phyloP scores from a whole-genome alignment of 2,329 filamentous ascomycete genomes.

The Fusarium haematococcum region DNA sequence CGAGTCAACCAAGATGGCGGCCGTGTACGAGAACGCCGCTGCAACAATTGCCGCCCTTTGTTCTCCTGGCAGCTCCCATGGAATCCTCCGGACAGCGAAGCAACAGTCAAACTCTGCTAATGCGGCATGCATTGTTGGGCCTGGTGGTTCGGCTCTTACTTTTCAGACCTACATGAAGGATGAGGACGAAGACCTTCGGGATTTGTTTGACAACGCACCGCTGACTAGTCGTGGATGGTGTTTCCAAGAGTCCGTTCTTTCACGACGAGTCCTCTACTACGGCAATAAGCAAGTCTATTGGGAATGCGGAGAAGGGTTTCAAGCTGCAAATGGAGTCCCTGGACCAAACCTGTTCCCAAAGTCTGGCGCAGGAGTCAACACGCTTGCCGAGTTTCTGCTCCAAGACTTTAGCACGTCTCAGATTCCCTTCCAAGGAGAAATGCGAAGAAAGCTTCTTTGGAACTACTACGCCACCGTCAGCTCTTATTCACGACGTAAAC shows the following conservation, averaged over 20 bases:
- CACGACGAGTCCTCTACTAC: neutral
- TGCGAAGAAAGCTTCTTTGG: neutral
- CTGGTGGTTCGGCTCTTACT: neutral
- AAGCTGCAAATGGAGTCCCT: neutral
- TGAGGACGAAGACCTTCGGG: neutral
- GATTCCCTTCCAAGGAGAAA: neutral
- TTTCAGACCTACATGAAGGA: neutral
- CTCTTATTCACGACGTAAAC: neutral
- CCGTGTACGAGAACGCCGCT: neutral
- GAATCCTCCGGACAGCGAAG: neutral
- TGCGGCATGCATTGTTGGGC: neutral
- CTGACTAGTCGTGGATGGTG: conserved; percentile 1
- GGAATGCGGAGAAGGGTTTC: neutral
- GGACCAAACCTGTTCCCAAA: neutral
- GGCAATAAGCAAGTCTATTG: neutral
- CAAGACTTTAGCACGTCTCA: neutral
- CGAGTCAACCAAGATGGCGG: neutral
- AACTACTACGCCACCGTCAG: neutral
- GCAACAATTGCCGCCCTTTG: neutral
- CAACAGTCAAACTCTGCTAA: neutral
- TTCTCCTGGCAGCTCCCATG: neutral
- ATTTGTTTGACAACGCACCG: neutral
- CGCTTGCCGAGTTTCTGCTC: neutral
- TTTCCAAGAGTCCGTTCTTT: conserved; percentile 1
- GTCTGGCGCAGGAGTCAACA: neutral